These are phyloP conservation scores for Hymenochaete sp. DNA, from an alignment of 1,284 basidiomycete genomes.

Conservation along the genomic window DNA sequence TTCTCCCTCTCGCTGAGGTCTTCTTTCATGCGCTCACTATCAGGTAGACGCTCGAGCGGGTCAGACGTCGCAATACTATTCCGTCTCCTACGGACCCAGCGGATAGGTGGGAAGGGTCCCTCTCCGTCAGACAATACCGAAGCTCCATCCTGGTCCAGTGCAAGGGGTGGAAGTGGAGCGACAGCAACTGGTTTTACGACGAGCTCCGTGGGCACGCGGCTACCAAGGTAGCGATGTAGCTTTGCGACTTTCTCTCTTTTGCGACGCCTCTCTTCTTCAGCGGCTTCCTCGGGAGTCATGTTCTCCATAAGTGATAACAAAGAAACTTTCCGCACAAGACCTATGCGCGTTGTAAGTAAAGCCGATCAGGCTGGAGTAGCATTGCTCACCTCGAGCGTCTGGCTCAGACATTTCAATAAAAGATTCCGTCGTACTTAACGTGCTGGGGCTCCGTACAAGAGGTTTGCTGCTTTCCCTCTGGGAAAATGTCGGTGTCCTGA, in stretches of 20 bases:
- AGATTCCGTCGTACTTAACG: slow-evolving; percentile 24
- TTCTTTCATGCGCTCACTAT: slow-evolving; percentile 55
- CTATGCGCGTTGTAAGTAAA: slow-evolving; percentile 20
- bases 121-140: slow-evolving; percentile 17
- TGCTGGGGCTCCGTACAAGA: slow-evolving; percentile 19
- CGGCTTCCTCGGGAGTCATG: slow-evolving; percentile 41
- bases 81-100: slow-evolving; percentile 40
- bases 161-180: slow-evolving; percentile 36
- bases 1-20: slow-evolving; percentile 63
- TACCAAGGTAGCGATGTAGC: slow-evolving; percentile 73
- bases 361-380: not conserved
- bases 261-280: slow-evolving; percentile 51
- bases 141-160: slow-evolving; percentile 15
- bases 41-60: slow-evolving; percentile 38
- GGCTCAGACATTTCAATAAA: slow-evolving; percentile 23
- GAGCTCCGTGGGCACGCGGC: slow-evolving; percentile 59
- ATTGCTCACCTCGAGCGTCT: slow-evolving; percentile 17
- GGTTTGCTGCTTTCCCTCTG: slow-evolving; percentile 8
- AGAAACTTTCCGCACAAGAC: slow-evolving; percentile 26
- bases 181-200: slow-evolving; percentile 44
- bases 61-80: slow-evolving; percentile 47
- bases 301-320: slow-evolving; percentile 41
- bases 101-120: slow-evolving; percentile 24
- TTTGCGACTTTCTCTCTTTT: slow-evolving; percentile 69
- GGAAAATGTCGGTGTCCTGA: slow-evolving; percentile 8